Conservation (phyloP, 1,139 yeast genomes). For the Candida sp. region DNA sequence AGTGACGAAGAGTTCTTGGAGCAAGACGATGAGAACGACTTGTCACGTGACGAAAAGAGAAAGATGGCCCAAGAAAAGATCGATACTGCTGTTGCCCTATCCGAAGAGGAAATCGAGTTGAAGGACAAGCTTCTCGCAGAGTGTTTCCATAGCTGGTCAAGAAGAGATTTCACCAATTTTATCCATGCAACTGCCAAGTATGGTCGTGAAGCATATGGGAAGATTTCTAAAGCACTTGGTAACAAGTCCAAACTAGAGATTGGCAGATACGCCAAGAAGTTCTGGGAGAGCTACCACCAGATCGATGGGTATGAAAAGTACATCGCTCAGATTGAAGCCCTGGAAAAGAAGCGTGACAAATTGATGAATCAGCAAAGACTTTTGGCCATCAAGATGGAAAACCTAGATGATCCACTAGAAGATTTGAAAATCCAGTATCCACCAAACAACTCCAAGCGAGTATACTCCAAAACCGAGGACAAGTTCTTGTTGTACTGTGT, state of each 20-base stretch:
- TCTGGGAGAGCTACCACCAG: slow-evolving; percentile 74
- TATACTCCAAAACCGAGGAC: slow-evolving; percentile 87
- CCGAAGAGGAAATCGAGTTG: slow-evolving; percentile 71
- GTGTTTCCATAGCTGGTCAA: slow-evolving; percentile 83
- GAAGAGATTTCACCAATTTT: slow-evolving; percentile 88
- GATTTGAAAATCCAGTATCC: slow-evolving; percentile 83
- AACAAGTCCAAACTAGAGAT: slow-evolving; percentile 76
- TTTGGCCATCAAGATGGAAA: slow-evolving; percentile 65
- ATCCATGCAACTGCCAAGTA: slow-evolving; percentile 80
- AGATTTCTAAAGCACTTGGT: slow-evolving; percentile 68
- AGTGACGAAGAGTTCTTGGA: slow-evolving; percentile 62
- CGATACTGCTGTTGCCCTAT: slow-evolving; percentile 70
- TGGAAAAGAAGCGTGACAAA: slow-evolving; percentile 79
- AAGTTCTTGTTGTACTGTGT: slow-evolving; percentile 77
- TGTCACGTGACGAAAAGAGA: slow-evolving; percentile 48
- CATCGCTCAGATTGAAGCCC: slow-evolving; percentile 82
- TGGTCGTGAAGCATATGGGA: slow-evolving; percentile 68
- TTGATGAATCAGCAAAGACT: slow-evolving; percentile 68
- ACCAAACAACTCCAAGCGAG: slow-evolving; percentile 88
- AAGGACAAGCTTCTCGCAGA: slow-evolving; percentile 64
- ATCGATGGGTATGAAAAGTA: slow-evolving; percentile 90
- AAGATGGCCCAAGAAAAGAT: slow-evolving; percentile 66
- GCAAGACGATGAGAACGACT: slow-evolving; percentile 45
- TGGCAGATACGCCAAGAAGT: slow-evolving; percentile 64
- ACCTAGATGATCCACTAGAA: slow-evolving; percentile 71